Percentiles rank a stretch among this genome's conserved stretches.
Conservation (phyloP, 2,329 filamentous ascomycete species). For the Nannizziopsis arthrosporioides region DNA sequence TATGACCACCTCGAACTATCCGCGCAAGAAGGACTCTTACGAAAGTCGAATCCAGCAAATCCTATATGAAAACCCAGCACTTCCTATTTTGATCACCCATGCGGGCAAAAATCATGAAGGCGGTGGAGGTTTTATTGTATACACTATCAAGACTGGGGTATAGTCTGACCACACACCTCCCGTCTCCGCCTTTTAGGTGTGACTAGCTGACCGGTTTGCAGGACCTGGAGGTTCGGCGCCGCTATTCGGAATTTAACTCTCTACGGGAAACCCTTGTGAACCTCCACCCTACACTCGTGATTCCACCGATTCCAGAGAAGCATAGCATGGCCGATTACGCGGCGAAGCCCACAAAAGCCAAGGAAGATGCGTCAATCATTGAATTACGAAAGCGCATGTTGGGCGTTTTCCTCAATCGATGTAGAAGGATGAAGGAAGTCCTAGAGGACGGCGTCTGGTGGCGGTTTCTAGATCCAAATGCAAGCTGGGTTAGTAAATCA, state of each 20-base stretch:
- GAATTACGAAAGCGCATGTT: conserved; percentile 95
- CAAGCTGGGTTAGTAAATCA: conserved; percentile 64
- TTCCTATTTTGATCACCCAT: conserved; percentile 83
- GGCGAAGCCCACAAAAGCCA: conserved; percentile 92
- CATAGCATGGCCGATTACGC: conserved; percentile 98
- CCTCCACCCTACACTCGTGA: conserved; percentile 86
- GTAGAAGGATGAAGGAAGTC: conserved; percentile 82
- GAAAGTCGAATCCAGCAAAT: conserved; percentile 95
- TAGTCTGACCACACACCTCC: conserved; percentile 19
- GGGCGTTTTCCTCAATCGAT: conserved; percentile 87
- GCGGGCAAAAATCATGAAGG: conserved; percentile 92
- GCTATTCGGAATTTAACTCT: conserved; percentile 94
- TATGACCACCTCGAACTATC: conserved; percentile 41
- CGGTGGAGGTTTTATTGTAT: conserved; percentile 87
- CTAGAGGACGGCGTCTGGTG: conserved; percentile 92
- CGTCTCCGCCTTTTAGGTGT: not conserved
- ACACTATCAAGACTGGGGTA: conserved; percentile 92
- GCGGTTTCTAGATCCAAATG: conserved; percentile 94
- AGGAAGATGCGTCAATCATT: conserved; percentile 94
- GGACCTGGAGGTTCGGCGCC: conserved; percentile 87
- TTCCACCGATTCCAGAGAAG: conserved; percentile 96
- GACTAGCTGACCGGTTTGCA: conserved; percentile 29
- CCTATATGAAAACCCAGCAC: conserved; percentile 82
- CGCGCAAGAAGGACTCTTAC: conserved; percentile 70
- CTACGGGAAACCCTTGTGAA: conserved; percentile 77